Percentiles rank a stretch among this genome's conserved stretches.
Evolutionary conservation across 164 flowering plant genomes (phyloP).

Genomic region (Aristolochia fimbriata): DNA sequence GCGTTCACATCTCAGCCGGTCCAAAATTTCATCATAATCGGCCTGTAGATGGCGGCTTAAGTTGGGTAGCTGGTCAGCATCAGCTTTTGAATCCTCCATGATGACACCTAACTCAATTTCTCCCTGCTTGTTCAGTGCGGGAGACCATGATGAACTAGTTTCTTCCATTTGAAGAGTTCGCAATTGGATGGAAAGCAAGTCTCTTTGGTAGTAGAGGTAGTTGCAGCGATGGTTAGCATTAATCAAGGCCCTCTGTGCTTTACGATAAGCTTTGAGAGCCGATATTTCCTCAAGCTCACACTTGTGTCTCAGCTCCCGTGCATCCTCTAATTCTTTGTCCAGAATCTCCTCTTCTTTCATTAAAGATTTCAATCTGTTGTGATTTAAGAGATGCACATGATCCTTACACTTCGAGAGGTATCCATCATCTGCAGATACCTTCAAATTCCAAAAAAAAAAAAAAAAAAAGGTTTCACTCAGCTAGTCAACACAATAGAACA

Average conservation of each 20-base stretch:
- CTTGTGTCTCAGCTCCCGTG: conserved; percentile 56
- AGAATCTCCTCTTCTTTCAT: conserved; percentile 50
- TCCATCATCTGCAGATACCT: too few species aligned
- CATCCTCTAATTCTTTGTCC: conserved; percentile 79
- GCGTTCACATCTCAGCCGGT: conserved; percentile 21
- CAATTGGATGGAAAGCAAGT: conserved; percentile 36
- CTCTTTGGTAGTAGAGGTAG: conserved; percentile 58
- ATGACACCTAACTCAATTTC: conserved; percentile 19
- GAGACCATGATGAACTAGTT: conserved; percentile 35
- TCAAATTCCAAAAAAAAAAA: too few species aligned
- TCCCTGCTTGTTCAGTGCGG: conserved; percentile 19
- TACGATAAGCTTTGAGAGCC: conserved; percentile 69
- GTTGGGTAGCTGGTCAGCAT: conserved; percentile 18
- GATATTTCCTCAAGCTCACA: conserved; percentile 84
- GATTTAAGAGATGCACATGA: too few species aligned
- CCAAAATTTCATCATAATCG: conserved; percentile 16
- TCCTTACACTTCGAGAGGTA: too few species aligned
- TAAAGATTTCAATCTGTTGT: conserved; percentile 20
- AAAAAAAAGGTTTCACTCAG: too few species aligned
- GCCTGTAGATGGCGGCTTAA: conserved; percentile 18
- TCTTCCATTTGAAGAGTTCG: conserved; percentile 43
- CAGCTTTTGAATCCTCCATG: conserved; percentile 15
- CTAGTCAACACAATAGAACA: too few species aligned
- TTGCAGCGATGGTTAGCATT: conserved; percentile 70
- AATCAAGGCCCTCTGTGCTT: conserved; percentile 68